These are phyloP conservation scores for Hericium coralloides DNA, from an alignment of 768 basidiomycete genomes.

Conservation along the genomic window DNA sequence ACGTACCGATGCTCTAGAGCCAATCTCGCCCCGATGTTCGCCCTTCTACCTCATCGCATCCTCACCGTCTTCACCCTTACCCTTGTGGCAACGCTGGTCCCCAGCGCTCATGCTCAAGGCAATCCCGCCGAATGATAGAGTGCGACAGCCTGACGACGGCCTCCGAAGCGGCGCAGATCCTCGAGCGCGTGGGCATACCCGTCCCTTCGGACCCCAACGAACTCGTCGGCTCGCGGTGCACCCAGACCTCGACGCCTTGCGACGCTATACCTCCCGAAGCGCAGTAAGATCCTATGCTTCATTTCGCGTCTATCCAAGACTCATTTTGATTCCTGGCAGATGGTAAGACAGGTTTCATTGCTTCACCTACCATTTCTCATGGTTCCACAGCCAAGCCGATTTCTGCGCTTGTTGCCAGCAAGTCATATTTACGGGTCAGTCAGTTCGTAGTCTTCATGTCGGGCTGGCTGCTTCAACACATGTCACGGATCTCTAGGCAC, in stretches of 20 bases:
- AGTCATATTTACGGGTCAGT: background rate
- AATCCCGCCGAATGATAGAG: background rate
- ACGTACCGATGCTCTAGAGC: no score
- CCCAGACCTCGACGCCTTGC: background rate
- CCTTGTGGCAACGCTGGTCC: no score
- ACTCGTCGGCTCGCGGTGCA: background rate
- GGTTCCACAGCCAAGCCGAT: background rate
- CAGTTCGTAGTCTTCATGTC: background rate
- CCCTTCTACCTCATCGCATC: no score
- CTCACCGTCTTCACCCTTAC: no score
- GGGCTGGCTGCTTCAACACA: background rate
- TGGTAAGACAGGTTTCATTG: no score
- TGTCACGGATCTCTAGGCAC: background rate
- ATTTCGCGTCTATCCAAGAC: no score
- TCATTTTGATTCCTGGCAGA: no score
- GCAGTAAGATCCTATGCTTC: no score
- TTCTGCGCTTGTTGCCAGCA: background rate
- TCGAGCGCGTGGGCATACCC: background rate
- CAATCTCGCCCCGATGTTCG: no score
- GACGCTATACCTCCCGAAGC: background rate
- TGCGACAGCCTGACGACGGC: conserved; percentile 1
- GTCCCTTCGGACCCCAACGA: conserved; percentile 1
- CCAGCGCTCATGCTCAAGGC: background rate
- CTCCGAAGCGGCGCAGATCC: background rate
- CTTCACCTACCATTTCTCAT: background rate